Evolutionary conservation across 164 flowering plant species (phyloP), one percentile per base, ranked within the genome.

Genomic region (Macadamia tetraphylla): DNA sequence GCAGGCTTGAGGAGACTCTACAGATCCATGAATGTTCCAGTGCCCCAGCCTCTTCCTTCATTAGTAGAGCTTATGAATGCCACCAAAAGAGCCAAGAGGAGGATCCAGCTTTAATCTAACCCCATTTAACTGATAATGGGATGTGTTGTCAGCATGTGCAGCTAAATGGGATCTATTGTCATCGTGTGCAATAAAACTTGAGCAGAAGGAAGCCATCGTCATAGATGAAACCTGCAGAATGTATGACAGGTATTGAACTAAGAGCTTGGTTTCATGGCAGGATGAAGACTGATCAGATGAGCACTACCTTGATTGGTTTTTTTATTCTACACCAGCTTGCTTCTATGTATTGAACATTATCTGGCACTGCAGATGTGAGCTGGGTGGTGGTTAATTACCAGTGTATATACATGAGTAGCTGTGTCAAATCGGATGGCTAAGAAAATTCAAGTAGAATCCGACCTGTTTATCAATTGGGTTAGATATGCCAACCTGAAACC

Each of bases 31-130:
- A 83, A 88, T 77, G 86, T 84, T 23, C 85, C 91, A 35, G 96
- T 92, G 30, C 96, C 98, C 70, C 74, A 71, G 70, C 90, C 89
- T 48, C 86, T 92, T 66, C 98, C 94, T 8, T 92, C 96, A 3
- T 75, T 92, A 76, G 74, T 83, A 66, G 82, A 84, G 66, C 88
- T 91, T 61, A 79, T 84, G 86, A 76, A 85, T 44, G 69, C 72
- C 59, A 76, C 52, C 29, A 87, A 82, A 78, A 79, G 80, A 67
- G 70, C 79, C 53, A 87, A 71, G 77, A 81, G 80, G 64, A 74
- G 66, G 46, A 32, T 59, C 60, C 51, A 14, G 6, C 18, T 53
- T 53, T 53, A 53, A 17, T 53, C 6, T 5, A 12, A 53, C 57
- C 18, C n/a, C n/a, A 4, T 53, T 23, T 23, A 23, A 53, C 17